Evolutionary conservation across 1,284 basidiomycete species (phyloP), one percentile per base, ranked within the genome.

Genomic region (Ganoderma boninense): DNA sequence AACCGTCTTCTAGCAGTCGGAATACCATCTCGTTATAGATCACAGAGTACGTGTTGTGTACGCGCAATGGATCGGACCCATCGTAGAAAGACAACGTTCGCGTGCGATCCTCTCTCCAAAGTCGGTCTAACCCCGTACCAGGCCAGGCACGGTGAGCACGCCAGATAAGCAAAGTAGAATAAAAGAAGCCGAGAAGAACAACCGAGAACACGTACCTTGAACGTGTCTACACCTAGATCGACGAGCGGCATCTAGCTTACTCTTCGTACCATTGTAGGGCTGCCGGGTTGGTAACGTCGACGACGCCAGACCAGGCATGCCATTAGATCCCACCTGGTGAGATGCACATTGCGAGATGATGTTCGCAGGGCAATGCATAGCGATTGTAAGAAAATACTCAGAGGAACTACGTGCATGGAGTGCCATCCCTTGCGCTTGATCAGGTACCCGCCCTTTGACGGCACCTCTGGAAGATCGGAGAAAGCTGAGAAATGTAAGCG

Each of bases 11-110:
- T 14, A 93, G 83, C 6, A 91, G 76, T 32, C 86, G 82, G 79
- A 92, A 93, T 20, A 94, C 92, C 66, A 90, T 80, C 75, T 90
- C 85, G 79, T 94, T 94, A 82, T 93, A 93, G 2, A 88, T 77
- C 18, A 89, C 86, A 3, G 92, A 83, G 79, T 90, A 94, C 26
- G 84, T 82, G 73, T 92, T 92, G 80, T 92, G 90, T 82, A 90
- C 87, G 61, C 86, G 82, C 82, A 87, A 87, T 0, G 92, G 89
- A 79, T 93, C 90, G 16, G 89, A 90, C n/a, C 90, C 89, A 75
- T 93, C 89, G 76, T 90, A 83, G 82, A n/a, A 87, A 94, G 20
- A 83, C 82, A 65, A 93, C 86, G 52, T 85, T 84, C 0, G 87
- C 80, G 77, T 92, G 90, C 0, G 69, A 90, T 90, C 18, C 88